A percentile compares a stretch with the other conserved stretches of the same genome.
Evolutionary conservation across 257 asterid genomes (phyloP).

Genomic region (Cordia subcordata): DNA sequence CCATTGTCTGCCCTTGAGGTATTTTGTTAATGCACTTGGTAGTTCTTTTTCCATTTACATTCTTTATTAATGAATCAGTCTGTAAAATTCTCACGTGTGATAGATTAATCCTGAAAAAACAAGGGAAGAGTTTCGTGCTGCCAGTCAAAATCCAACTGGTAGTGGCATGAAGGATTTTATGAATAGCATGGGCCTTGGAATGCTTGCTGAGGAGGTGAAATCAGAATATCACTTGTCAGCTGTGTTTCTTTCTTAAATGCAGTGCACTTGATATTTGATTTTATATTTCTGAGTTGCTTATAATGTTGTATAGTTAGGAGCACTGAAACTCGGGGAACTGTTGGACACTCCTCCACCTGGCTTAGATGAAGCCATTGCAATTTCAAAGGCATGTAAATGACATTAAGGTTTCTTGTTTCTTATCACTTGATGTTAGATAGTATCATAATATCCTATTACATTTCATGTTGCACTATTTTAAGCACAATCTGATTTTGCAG

Average conservation of each 20-base stretch:
- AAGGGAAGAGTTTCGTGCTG: constrained; percentile 47
- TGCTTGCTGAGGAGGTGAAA: constrained; percentile 54
- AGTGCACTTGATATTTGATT: not conserved
- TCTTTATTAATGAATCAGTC: constrained; percentile 8
- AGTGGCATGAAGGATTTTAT: constrained; percentile 44
- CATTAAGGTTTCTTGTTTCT: not conserved
- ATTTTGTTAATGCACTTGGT: constrained; percentile 12
- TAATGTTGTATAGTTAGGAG: constrained; percentile 43
- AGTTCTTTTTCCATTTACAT: constrained; percentile 1
- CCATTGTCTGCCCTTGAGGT: constrained; percentile 75
- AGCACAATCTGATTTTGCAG: constrained; percentile 29
- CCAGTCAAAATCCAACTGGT: constrained; percentile 29
- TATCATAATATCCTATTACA: too few relatives aligned
- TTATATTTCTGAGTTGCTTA: not conserved
- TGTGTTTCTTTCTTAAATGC: not conserved
- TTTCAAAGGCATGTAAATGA: constrained; percentile 45
- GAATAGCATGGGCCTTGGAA: constrained; percentile 70
- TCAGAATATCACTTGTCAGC: not conserved
- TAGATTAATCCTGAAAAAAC: constrained; percentile 63
- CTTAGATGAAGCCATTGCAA: constrained; percentile 72
- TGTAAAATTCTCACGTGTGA: constrained; percentile 5
- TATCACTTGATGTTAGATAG: not conserved
- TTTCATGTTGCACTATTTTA: not conserved
- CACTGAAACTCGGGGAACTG: constrained; percentile 66
- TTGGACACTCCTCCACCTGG: constrained; percentile 73